A percentile compares a stretch with the other conserved stretches of the same genome.
Conservation (phyloP, 2,329 filamentous ascomycete genomes). For the Aspergillus eucalypticola region DNA sequence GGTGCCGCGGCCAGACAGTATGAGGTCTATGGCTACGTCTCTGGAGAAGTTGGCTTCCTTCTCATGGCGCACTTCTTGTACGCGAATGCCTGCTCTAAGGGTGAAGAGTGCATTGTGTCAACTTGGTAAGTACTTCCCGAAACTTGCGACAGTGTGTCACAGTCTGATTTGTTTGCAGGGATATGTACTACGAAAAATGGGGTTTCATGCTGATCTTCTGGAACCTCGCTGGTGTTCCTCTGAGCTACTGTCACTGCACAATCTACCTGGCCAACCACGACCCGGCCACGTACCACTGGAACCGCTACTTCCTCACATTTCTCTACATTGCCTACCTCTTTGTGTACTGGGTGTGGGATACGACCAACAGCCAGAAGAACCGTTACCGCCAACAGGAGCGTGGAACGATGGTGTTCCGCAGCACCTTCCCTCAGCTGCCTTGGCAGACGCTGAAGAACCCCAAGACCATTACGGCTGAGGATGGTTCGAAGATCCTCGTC, state of each 20-base stretch:
- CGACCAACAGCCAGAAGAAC: constrained; percentile 91
- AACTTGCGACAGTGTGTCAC: background rate
- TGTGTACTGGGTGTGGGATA: constrained; percentile 91
- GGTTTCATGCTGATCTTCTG: constrained; percentile 98
- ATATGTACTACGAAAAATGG: constrained; percentile 97
- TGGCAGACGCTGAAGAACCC: constrained; percentile 84
- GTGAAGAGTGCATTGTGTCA: constrained; percentile 84
- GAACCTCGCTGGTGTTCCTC: constrained; percentile 88
- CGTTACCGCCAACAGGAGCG: constrained; percentile 80
- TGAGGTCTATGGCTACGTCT: constrained; percentile 81
- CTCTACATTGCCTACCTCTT: constrained; percentile 74
- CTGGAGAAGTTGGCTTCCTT: constrained; percentile 79
- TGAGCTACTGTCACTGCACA: constrained; percentile 92
- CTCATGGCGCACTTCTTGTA: constrained; percentile 90
- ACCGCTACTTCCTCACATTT: constrained; percentile 63
- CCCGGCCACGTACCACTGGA: constrained; percentile 75
- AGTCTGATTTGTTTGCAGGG: constrained; percentile 52
- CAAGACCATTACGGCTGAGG: constrained; percentile 69
- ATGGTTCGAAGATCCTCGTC: constrained; percentile 74
- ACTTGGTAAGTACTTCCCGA: constrained; percentile 64
- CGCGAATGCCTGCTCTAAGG: constrained; percentile 88
- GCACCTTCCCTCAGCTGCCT: constrained; percentile 85
- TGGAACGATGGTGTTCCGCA: constrained; percentile 67
- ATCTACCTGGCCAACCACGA: constrained; percentile 84
- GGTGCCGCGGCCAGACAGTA: constrained; percentile 80